These are phyloP conservation scores for Psilocybe sp. DNA, from an alignment of 768 basidiomycete species.

Conservation along the genomic window DNA sequence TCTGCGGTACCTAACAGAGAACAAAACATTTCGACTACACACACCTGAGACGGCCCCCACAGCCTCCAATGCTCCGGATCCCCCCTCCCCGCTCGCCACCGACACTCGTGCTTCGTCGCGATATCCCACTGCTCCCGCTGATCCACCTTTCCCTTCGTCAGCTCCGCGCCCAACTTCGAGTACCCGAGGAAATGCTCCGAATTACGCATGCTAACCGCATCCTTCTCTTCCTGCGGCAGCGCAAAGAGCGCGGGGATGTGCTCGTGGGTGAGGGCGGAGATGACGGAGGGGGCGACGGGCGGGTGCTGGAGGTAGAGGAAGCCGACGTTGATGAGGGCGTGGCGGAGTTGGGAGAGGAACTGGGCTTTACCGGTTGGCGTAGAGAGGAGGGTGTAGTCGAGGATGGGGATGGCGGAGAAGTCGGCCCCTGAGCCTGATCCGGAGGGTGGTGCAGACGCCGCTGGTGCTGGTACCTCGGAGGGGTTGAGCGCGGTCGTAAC, in stretches of 20 bases:
- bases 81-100: conserved; percentile 45
- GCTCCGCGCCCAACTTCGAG: conserved; percentile 65
- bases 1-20: neutral
- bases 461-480: no score
- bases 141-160: conserved; percentile 73
- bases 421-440: no score
- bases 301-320: conserved; percentile 78
- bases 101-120: conserved; percentile 60
- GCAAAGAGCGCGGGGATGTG: conserved; percentile 72
- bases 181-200: conserved; percentile 82
- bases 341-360: conserved; percentile 64
- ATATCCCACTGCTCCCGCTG: conserved; percentile 82
- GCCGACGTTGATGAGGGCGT: conserved; percentile 77
- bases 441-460: conserved; percentile 1
- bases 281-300: conserved; percentile 43
- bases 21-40: conserved; percentile 16
- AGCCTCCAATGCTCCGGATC: conserved; percentile 66
- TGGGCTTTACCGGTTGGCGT: conserved; percentile 37
- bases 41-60: conserved; percentile 76
- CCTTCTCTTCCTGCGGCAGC: conserved; percentile 64
- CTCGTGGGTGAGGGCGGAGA: conserved; percentile 43
- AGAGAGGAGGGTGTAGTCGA: conserved; percentile 59
- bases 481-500: no score
- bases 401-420: conserved; percentile 67
- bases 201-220: conserved; percentile 67